Conservation (phyloP, 2,329 filamentous ascomycete species). For the Verticillium nubilum region DNA sequence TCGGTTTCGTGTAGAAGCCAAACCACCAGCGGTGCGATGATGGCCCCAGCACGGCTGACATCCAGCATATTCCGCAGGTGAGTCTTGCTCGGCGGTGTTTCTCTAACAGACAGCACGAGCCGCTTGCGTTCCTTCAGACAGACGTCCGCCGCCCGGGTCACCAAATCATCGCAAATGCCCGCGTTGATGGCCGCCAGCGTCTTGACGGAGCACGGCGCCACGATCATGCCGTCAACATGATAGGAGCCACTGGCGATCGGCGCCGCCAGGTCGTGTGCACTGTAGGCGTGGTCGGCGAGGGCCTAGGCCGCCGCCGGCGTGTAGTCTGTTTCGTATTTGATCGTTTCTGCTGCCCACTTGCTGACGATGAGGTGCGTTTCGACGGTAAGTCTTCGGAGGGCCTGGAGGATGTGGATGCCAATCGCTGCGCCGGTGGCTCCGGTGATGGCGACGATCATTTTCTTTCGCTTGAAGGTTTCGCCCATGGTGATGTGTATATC, state of each 20-base stretch:
- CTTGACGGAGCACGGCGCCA: conserved; percentile 43
- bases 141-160: conserved; percentile 38
- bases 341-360: conserved; percentile 42
- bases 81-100: conserved; percentile 41
- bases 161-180: conserved; percentile 38
- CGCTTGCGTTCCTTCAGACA: conserved; percentile 36
- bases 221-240: conserved; percentile 37
- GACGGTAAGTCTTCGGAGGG: conserved; percentile 33
- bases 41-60: conserved; percentile 27
- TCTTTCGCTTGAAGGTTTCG: background rate
- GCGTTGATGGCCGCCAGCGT: conserved; percentile 35
- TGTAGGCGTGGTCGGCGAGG: conserved; percentile 11
- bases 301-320: background rate
- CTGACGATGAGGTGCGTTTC: conserved; percentile 42
- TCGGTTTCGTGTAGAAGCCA: conserved; percentile 37
- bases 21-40: conserved; percentile 38
- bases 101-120: conserved; percentile 33
- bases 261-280: conserved; percentile 36
- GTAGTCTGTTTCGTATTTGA: conserved; percentile 33
- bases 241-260: conserved; percentile 39
- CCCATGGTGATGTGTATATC: background rate
- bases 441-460: conserved; percentile 37
- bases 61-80: conserved; percentile 40
- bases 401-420: conserved; percentile 33
- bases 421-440: conserved; percentile 41